Evolutionary conservation across 108 stramenopile genomes (phyloP).

Genomic region (Epipyxis sp.): DNA sequence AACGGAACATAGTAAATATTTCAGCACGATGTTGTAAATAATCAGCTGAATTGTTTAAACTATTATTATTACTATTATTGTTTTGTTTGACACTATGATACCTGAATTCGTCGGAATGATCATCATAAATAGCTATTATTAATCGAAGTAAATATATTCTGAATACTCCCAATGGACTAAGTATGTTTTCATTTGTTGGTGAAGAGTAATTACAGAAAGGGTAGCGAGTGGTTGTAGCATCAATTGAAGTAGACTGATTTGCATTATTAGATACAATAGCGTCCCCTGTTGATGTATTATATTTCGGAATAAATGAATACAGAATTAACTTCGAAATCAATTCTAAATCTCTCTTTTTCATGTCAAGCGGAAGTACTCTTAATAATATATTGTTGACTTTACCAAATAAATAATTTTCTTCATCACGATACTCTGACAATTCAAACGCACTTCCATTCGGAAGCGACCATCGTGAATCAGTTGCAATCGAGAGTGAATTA

Average conservation of each 20-base stretch:
- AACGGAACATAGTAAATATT: not conserved
- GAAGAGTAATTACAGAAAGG: too few relatives aligned
- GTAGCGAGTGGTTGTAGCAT: too few relatives aligned
- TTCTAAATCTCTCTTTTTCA: not conserved
- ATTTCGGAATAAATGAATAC: not conserved
- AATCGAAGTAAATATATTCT: constrained; percentile 11
- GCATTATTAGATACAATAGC: too few relatives aligned
- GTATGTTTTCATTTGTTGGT: too few relatives aligned
- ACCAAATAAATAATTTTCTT: not conserved
- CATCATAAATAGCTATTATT: not conserved
- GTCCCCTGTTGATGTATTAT: not conserved
- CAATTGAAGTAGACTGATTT: too few relatives aligned
- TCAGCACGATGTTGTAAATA: not conserved
- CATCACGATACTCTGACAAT: not conserved
- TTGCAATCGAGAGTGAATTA: too few relatives aligned
- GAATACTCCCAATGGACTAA: not conserved
- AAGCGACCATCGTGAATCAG: not conserved
- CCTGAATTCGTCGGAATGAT: constrained; percentile 15
- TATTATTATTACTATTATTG: not conserved
- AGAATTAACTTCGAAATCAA: not conserved
- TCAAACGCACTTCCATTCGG: not conserved
- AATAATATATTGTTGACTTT: not conserved
- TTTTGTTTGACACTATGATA: not conserved
- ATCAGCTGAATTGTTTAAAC: too few relatives aligned
- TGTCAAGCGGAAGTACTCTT: not conserved